Conservation (phyloP, 495 filamentous ascomycete species). For the Aspergillus conjunctus region DNA sequence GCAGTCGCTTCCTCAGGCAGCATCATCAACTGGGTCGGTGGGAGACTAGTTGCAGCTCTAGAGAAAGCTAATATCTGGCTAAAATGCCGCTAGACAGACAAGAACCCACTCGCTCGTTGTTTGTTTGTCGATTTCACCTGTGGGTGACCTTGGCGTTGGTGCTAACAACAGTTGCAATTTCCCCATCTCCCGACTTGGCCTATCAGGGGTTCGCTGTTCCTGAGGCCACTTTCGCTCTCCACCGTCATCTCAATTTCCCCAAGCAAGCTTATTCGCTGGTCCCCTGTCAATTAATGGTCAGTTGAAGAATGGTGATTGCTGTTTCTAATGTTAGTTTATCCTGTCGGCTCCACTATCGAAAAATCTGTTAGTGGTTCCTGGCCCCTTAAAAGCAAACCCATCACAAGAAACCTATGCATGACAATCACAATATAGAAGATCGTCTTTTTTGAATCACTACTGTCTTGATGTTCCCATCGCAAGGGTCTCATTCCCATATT, state of each 20-base stretch:
- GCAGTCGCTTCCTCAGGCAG: constrained; percentile 1
- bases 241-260: constrained; percentile 12
- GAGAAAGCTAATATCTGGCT: constrained; percentile 6
- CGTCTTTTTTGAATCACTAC: too few species aligned
- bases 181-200: constrained; percentile 9
- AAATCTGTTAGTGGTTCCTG: neutral
- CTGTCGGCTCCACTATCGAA: neutral
- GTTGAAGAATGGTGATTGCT: neutral
- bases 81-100: constrained; percentile 1
- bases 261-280: constrained; percentile 20
- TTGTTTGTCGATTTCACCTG: constrained; percentile 21
- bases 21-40: constrained; percentile 15
- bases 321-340: constrained; percentile 2
- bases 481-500: too few species aligned
- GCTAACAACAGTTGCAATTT: constrained; percentile 23
- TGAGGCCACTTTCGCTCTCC: constrained; percentile 7
- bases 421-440: neutral
- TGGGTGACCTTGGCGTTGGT: constrained; percentile 14
- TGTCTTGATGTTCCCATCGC: too few species aligned
- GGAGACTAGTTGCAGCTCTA: constrained; percentile 12
- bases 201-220: constrained; percentile 17
- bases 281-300: constrained; percentile 9
- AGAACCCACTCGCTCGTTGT: constrained; percentile 16
- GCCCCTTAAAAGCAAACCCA: too few species aligned
- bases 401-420: neutral